Evolutionary conservation across 2,329 filamentous ascomycete species (phyloP).

Genomic region (Aspergillus oerlinghausenensis): DNA sequence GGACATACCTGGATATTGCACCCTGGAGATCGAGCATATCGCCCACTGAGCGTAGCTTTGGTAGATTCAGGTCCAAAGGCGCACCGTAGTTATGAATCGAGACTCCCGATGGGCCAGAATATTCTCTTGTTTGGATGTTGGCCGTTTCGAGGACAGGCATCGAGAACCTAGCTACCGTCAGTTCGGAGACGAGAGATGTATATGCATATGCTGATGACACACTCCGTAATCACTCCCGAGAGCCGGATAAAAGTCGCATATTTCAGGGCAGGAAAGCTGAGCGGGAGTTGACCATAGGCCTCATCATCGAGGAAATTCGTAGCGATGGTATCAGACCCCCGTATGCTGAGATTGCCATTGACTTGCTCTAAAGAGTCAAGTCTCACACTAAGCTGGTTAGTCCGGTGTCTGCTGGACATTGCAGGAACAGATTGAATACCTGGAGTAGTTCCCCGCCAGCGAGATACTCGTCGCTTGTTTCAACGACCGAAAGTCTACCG

Average conservation of each 20-base stretch:
- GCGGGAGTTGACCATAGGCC: neutral
- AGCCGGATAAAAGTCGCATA: neutral
- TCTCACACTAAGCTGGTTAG: neutral
- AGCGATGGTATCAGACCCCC: neutral
- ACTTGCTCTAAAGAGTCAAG: neutral
- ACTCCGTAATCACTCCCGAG: neutral
- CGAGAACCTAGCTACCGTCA: neutral
- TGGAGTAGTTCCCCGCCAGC: neutral
- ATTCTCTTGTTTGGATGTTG: neutral
- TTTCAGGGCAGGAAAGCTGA: neutral
- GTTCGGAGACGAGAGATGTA: neutral
- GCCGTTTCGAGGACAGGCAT: neutral
- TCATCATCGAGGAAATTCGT: neutral
- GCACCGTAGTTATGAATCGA: neutral
- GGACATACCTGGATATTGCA: neutral
- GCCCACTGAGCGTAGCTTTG: neutral
- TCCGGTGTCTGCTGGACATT: neutral
- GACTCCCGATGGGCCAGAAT: neutral
- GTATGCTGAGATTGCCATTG: neutral
- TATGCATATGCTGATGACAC: neutral
- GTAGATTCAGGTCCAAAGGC: neutral
- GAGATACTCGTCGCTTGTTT: neutral
- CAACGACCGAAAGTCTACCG: neutral
- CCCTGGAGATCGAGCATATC: neutral
- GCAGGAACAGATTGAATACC: neutral